Evolutionary conservation across 106 monocot genomes (phyloP).

Genomic region (Alisma plantagoaquatica): DNA sequence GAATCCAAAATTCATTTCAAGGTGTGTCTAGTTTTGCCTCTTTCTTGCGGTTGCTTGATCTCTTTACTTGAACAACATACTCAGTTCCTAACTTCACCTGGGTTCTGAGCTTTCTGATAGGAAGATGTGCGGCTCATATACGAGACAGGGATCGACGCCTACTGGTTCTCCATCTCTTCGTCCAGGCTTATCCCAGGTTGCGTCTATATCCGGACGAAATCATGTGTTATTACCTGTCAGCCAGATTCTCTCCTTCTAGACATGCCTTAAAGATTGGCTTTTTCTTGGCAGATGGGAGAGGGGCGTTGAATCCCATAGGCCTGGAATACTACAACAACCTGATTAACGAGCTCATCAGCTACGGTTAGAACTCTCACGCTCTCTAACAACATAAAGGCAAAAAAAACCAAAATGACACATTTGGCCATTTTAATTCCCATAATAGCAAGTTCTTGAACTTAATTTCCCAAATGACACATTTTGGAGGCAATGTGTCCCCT

Average conservation of each 20-base stretch:
- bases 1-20: no score
- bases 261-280: background rate
- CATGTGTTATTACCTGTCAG: no score
- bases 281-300: slow-evolving; percentile 47
- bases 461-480: no score
- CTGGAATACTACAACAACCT: slow-evolving; percentile 54
- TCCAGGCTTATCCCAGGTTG: slow-evolving; percentile 67
- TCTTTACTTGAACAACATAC: no score
- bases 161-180: slow-evolving; percentile 76
- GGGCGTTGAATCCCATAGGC: slow-evolving; percentile 53
- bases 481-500: background rate
- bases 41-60: no score
- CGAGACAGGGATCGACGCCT: slow-evolving; percentile 48
- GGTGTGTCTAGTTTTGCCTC: no score
- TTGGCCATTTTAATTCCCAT: background rate
- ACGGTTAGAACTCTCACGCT: slow-evolving; percentile 20
- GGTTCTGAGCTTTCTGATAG: slow-evolving; percentile 34
- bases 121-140: slow-evolving; percentile 57
- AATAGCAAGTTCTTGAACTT: no score
- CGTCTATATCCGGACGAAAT: no score
- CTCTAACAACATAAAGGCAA: background rate
- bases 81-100: no score
- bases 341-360: slow-evolving; percentile 41
- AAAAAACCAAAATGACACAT: background rate
- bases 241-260: background rate